Conservation (phyloP, 352 stramenopile species). For the Globisporangium abappressorium region DNA sequence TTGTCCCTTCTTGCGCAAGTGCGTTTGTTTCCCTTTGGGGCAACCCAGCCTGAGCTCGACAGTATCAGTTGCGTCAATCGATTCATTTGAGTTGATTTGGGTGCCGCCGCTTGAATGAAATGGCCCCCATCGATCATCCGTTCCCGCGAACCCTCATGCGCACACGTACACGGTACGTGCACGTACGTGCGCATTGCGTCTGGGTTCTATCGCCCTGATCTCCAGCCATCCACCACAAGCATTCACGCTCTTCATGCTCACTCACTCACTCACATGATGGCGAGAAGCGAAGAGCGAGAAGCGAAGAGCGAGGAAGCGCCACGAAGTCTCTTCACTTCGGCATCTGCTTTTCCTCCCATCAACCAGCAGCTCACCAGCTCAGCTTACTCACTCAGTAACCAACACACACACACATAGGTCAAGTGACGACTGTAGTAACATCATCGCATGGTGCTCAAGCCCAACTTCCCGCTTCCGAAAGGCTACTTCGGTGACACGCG, state of each 20-base stretch:
- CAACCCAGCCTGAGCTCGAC: not conserved
- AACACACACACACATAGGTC: not conserved
- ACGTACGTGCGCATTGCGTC: not conserved
- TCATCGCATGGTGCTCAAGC: slow-evolving; percentile 13
- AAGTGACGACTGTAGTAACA: not conserved
- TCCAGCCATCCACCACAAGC: not conserved
- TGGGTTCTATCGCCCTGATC: not conserved
- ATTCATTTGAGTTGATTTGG: not conserved
- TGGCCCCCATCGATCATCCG: no score
- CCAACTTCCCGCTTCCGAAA: slow-evolving; percentile 23
- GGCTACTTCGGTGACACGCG: slow-evolving; percentile 28
- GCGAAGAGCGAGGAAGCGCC: not conserved
- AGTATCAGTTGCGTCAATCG: not conserved
- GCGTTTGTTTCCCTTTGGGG: not conserved
- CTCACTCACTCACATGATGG: no score
- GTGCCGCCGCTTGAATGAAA: not conserved
- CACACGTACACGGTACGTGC: no score
- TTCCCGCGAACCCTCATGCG: not conserved
- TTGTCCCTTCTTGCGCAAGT: not conserved
- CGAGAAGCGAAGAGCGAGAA: no score
- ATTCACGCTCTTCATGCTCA: not conserved
- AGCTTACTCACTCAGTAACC: not conserved
- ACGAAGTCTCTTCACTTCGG: not conserved
- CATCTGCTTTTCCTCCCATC: not conserved
- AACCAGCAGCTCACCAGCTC: not conserved